A percentile compares a stretch with the other conserved stretches of the same genome.
phyloP scores from a whole-genome alignment of 2,329 filamentous ascomycete genomes.

The Westerdykella aurantiaca region DNA sequence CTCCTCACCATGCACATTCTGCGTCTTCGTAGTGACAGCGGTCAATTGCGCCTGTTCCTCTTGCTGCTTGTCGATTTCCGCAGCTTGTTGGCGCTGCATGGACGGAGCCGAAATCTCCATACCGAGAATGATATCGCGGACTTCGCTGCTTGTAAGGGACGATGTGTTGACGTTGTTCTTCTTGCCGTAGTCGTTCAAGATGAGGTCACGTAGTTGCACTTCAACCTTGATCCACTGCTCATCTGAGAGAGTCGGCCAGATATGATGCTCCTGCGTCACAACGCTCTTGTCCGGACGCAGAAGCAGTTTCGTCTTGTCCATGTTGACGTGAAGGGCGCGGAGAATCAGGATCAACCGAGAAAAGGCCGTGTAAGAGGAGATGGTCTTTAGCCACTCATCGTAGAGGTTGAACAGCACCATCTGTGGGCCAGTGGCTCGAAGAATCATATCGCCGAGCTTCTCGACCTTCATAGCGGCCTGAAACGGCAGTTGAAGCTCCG shows the following conservation, averaged over 20 bases:
- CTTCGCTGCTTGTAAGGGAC: constrained; percentile 92
- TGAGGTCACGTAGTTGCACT: constrained; percentile 88
- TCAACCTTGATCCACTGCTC: constrained; percentile 99
- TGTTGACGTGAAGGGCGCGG: constrained; percentile 92
- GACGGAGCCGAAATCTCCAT: constrained; percentile 99
- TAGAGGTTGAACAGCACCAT: constrained; percentile 99
- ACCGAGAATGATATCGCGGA: constrained; percentile 95
- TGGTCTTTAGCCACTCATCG: constrained; percentile 97
- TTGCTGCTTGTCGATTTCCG: constrained; percentile 98
- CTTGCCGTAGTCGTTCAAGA: constrained; percentile 97
- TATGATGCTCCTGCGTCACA: constrained; percentile 97
- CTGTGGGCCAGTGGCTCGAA: constrained; percentile 96
- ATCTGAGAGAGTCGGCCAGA: constrained; percentile 90
- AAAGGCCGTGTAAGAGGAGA: constrained; percentile 97
- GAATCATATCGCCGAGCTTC: constrained; percentile 97
- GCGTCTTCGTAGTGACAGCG: constrained; percentile 95
- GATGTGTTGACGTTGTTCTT: constrained; percentile 99
- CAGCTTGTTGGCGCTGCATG: constrained; percentile 95
- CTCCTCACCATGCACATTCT: constrained; percentile 94
- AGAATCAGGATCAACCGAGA: constrained; percentile 90
- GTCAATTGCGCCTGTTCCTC: constrained; percentile 95
- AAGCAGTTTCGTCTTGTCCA: constrained; percentile 95
- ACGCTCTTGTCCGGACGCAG: constrained; percentile 95
- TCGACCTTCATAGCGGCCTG: constrained; percentile 99
- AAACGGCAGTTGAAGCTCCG: constrained; percentile 94